These are phyloP conservation scores for Golubevia pallescens DNA, from an alignment of 1,284 basidiomycete species.

Conservation along the genomic window DNA sequence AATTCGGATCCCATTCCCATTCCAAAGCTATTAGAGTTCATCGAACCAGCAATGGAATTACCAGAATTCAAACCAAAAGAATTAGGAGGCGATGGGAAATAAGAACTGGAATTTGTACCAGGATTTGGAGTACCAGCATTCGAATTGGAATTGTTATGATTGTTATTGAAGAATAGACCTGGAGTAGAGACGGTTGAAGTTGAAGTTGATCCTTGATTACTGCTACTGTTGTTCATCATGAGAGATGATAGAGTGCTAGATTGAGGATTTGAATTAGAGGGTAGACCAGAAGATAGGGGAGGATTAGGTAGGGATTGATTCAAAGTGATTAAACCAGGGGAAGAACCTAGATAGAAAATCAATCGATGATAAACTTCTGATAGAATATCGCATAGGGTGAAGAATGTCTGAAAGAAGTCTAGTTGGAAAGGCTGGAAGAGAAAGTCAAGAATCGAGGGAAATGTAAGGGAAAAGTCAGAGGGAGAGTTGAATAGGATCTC, in stretches of 20 bases:
- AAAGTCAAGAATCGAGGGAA: background rate
- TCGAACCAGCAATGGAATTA: no score
- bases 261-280: background rate
- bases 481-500: background rate
- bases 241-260: background rate
- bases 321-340: background rate
- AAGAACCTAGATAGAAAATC: slow-evolving; percentile 1
- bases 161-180: no score
- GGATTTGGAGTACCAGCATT: no score
- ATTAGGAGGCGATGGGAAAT: no score
- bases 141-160: no score
- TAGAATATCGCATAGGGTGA: slow-evolving; percentile 44
- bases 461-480: background rate
- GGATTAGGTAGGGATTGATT: background rate
- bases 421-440: slow-evolving; percentile 28
- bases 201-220: background rate
- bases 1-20: no score
- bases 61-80: no score
- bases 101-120: no score
- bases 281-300: background rate
- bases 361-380: slow-evolving; percentile 34
- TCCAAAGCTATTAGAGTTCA: no score
- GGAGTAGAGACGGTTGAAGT: slow-evolving; percentile 1
- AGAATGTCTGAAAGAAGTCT: slow-evolving; percentile 43
- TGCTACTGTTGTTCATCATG: background rate